Percentiles rank a stretch among this genome's conserved stretches.
Conservation (phyloP, 768 basidiomycete species). For the Jaapia argillacea region DNA sequence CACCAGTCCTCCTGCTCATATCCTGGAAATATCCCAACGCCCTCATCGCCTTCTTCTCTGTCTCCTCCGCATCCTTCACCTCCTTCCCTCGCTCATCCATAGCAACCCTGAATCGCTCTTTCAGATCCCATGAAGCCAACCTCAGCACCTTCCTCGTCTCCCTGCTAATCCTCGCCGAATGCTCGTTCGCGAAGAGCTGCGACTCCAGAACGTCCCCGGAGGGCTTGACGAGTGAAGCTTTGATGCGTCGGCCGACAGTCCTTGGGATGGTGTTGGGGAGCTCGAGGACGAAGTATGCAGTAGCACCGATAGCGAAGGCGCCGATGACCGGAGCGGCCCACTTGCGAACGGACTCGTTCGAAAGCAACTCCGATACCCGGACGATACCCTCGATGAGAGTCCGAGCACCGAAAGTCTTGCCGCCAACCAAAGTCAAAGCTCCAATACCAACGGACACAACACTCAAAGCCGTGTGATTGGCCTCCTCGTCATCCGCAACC, state of each 20-base stretch:
- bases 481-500: constrained; percentile 28
- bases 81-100: constrained; percentile 75
- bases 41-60: constrained; percentile 53
- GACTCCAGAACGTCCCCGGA: constrained; percentile 38
- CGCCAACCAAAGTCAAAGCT: constrained; percentile 83
- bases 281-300: constrained; percentile 77
- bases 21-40: constrained; percentile 68
- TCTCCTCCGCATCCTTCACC: constrained; percentile 67
- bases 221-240: constrained; percentile 43
- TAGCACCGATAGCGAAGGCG: constrained; percentile 59
- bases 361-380: constrained; percentile 67
- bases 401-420: constrained; percentile 68
- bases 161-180: constrained; percentile 59
- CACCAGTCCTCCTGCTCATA: constrained; percentile 37
- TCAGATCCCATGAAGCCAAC: constrained; percentile 83
- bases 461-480: constrained; percentile 54
- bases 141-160: constrained; percentile 94
- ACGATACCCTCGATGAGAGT: constrained; percentile 71
- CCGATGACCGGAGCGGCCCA: constrained; percentile 88
- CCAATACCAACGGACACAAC: constrained; percentile 73
- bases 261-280: constrained; percentile 83
- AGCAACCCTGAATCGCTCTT: constrained; percentile 68
- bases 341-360: constrained; percentile 69
- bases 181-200: constrained; percentile 52
- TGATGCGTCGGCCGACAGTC: constrained; percentile 81